Percentiles rank a stretch among this genome's conserved stretches.
Evolutionary conservation across 2,329 filamentous ascomycete species (phyloP).

Genomic region (Teratosphaeria nubilosa): DNA sequence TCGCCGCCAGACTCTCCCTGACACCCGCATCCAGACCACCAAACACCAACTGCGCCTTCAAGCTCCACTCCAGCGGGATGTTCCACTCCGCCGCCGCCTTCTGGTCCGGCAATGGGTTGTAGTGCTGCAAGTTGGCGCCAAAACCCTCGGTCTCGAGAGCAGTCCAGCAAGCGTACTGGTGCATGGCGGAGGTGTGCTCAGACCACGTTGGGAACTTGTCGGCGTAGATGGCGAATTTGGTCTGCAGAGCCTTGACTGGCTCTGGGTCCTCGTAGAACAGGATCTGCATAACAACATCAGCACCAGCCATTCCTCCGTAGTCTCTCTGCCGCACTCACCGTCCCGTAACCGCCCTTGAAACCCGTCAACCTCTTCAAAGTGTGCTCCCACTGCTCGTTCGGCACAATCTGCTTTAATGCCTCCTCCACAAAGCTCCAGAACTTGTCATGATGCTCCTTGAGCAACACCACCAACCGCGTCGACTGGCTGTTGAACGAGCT

Average conservation of each 20-base stretch:
- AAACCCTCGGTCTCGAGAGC: conserved; percentile 75
- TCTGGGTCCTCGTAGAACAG: conserved; percentile 79
- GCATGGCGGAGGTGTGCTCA: conserved; percentile 68
- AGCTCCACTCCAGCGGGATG: conserved; percentile 61
- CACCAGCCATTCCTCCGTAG: not conserved
- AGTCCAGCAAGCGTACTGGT: conserved; percentile 71
- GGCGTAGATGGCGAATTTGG: conserved; percentile 61
- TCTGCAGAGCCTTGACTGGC: conserved; percentile 55
- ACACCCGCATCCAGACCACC: conserved; percentile 37
- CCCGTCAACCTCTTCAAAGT: conserved; percentile 41
- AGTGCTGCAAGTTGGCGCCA: conserved; percentile 85
- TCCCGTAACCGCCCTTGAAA: conserved; percentile 67
- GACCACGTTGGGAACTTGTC: conserved; percentile 71
- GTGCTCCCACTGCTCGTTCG: conserved; percentile 50
- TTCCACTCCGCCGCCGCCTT: conserved; percentile 61
- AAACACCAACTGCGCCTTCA: conserved; percentile 79
- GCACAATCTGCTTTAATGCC: conserved; percentile 57
- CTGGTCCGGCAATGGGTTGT: conserved; percentile 75
- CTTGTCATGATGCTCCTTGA: conserved; percentile 74
- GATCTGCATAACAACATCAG: conserved; percentile 36
- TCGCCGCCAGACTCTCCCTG: conserved; percentile 16
- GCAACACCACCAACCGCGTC: conserved; percentile 66
- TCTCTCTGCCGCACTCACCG: conserved; percentile 43
- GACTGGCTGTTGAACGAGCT: conserved; percentile 84
- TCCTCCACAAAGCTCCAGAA: conserved; percentile 69